Evolutionary conservation across 768 basidiomycete genomes (phyloP).

Genomic region (Trametes gibbosa): DNA sequence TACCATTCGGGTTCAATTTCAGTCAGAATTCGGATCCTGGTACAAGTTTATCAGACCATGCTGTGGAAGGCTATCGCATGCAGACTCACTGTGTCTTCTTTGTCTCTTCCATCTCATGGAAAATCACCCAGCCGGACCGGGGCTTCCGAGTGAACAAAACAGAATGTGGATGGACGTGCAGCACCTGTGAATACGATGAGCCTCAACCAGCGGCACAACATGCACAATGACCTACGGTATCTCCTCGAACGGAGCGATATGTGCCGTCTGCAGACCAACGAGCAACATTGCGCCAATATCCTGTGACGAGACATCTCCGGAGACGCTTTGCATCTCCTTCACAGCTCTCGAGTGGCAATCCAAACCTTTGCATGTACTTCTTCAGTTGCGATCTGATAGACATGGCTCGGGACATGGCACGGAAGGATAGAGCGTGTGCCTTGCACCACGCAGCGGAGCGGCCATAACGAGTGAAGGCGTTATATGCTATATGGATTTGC

Average conservation of each 20-base stretch:
- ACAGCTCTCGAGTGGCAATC: slow-evolving; percentile 79
- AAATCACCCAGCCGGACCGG: slow-evolving; percentile 89
- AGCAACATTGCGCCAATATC: slow-evolving; percentile 94
- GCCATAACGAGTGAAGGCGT: slow-evolving; percentile 83
- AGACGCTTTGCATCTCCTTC: slow-evolving; percentile 83
- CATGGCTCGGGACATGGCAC: slow-evolving; percentile 89
- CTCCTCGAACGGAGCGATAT: slow-evolving; percentile 84
- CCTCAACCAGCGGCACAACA: background rate
- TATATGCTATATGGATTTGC: slow-evolving; percentile 63
- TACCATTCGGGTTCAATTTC: slow-evolving; percentile 96
- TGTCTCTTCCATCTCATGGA: slow-evolving; percentile 95
- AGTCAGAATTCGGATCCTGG: slow-evolving; percentile 86
- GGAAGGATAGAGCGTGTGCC: slow-evolving; percentile 86
- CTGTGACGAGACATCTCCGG: slow-evolving; percentile 85
- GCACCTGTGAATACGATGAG: slow-evolving; percentile 43
- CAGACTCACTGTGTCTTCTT: slow-evolving; percentile 81
- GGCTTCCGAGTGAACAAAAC: slow-evolving; percentile 93
- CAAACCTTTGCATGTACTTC: slow-evolving; percentile 92
- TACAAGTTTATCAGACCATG: background rate
- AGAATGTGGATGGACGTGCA: slow-evolving; percentile 92
- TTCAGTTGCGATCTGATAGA: slow-evolving; percentile 94
- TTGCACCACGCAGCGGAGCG: slow-evolving; percentile 92
- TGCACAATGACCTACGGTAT: slow-evolving; percentile 53
- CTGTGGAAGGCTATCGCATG: background rate
- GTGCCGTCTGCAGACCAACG: slow-evolving; percentile 91